Base-by-base conservation (phyloP, 805 yeast genomes). In the Myxozyma kluyveri region DNA sequence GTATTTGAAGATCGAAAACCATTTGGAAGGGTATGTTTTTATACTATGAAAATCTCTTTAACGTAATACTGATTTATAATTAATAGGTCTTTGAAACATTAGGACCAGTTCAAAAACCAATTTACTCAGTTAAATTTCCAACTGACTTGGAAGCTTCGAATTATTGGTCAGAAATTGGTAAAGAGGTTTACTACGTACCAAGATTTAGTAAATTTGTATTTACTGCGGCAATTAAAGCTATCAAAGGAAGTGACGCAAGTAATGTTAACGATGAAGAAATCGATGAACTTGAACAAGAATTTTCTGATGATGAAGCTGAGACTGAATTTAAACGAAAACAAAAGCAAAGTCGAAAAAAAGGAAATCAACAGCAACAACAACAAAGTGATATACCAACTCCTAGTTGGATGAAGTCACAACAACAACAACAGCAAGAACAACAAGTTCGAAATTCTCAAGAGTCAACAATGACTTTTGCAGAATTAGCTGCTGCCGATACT, bases 241-340 rank as follows among this genome's bases (percentile, higher is more conserved):
- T 82, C 18, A 90, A 84, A 63, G 99, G 98, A 22, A 84, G 89
- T 1, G 99, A 93, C 71, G 99, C 99, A 0, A 86, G 95, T 63
- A 93, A 93, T 62, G 83, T 88, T 67, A 85, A 88, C 66, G 99
- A 93, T 67, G 98, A 93, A 70, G 99, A 93, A 64, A 69, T 91
- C 27, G 88, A 96, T 0, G 89, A 83, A 61, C 95, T 86, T 27
- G 98, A 93, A 42, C 59, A 46, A n/a, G 59, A 54, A 36, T 56
- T 54, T 37, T 56, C 96, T 1, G 98, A 93, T 67, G 98, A 93
- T 68, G 98, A 91, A 65, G 80, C 79, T 55, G 98, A 93, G 67
- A 78, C 81, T 61, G 83, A 79, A 32, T 79, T 79, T 41, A 90
- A 85, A 65, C 79, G 77, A 47, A 9, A 14, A 29, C 33, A 29